Evolutionary conservation across 768 basidiomycete genomes (phyloP).

Genomic region (Fomitopsis serialis): DNA sequence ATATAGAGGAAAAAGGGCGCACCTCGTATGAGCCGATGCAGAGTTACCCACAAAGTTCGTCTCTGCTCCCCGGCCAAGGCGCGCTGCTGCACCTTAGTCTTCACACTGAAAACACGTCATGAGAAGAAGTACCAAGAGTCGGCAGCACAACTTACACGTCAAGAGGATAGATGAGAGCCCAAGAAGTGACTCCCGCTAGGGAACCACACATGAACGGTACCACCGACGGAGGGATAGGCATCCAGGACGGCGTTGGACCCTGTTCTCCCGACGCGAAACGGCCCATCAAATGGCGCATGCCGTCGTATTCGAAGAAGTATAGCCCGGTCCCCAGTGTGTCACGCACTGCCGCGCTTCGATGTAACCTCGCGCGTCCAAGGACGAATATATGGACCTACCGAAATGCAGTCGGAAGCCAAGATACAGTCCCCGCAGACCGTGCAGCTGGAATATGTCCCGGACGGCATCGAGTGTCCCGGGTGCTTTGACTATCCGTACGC

Average conservation of each 20-base stretch:
- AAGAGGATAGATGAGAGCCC: conserved; percentile 76
- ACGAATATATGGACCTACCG: conserved; percentile 36
- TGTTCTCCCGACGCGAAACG: conserved; percentile 74
- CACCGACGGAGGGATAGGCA: conserved; percentile 72
- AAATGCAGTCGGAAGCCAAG: conserved; percentile 88
- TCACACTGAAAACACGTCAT: conserved; percentile 48
- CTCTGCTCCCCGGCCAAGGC: conserved; percentile 75
- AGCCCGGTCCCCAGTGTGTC: conserved; percentile 87
- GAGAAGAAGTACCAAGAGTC: conserved; percentile 2
- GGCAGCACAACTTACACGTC: conserved; percentile 64
- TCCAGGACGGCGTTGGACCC: conserved; percentile 76
- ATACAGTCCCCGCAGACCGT: conserved; percentile 65
- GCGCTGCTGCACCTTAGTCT: conserved; percentile 95
- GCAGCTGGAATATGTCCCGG: conserved; percentile 63
- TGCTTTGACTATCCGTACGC: conserved; percentile 62
- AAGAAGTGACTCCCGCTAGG: conserved; percentile 69
- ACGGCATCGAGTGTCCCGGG: conserved; percentile 79
- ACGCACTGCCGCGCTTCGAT: conserved; percentile 47
- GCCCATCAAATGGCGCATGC: conserved; percentile 82
- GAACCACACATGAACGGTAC: conserved; percentile 92
- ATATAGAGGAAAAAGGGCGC: conserved; percentile 11
- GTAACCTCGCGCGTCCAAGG: background rate
- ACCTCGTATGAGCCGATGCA: conserved; percentile 80
- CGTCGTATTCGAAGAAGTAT: conserved; percentile 94
- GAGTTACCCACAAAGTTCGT: conserved; percentile 67